Conservation (phyloP, 148 eudicot genomes). For the Vaccinium darrowii region DNA sequence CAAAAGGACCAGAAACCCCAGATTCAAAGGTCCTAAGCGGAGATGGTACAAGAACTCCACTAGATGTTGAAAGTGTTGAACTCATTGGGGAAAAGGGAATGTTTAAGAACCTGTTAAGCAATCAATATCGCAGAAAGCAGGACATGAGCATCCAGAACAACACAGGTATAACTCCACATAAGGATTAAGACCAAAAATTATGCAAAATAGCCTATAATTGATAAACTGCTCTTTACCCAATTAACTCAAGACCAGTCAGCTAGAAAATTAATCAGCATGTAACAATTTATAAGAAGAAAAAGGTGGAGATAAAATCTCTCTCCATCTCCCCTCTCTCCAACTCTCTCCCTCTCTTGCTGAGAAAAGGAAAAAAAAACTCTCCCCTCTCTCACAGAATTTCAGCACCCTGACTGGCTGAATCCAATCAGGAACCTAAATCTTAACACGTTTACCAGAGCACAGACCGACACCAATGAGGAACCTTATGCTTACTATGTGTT, state of each 20-base stretch:
- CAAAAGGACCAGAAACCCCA: slow-evolving; percentile 37
- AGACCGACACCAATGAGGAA: background rate
- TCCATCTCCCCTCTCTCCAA: too few relatives aligned
- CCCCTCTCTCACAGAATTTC: too few relatives aligned
- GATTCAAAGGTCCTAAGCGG: slow-evolving; percentile 45
- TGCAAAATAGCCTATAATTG: background rate
- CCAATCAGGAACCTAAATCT: too few relatives aligned
- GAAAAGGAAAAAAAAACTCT: too few relatives aligned
- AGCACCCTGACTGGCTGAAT: too few relatives aligned
- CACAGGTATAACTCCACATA: background rate
- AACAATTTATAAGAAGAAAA: background rate
- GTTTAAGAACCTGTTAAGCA: slow-evolving; percentile 21
- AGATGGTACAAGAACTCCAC: slow-evolving; percentile 41
- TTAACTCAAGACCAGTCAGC: background rate
- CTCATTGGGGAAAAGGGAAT: slow-evolving; percentile 42
- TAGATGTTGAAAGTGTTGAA: slow-evolving; percentile 54
- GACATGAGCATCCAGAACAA: background rate
- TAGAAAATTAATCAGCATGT: background rate
- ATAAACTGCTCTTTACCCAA: background rate
- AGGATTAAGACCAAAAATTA: background rate
- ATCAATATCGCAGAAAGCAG: slow-evolving; percentile 18
- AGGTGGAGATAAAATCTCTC: too few relatives aligned
- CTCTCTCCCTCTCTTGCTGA: too few relatives aligned
- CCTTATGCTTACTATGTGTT: background rate
- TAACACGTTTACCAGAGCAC: background rate